These are phyloP conservation scores for Salix exigua DNA, from an alignment of 345 rosid species.

Conservation along the genomic window DNA sequence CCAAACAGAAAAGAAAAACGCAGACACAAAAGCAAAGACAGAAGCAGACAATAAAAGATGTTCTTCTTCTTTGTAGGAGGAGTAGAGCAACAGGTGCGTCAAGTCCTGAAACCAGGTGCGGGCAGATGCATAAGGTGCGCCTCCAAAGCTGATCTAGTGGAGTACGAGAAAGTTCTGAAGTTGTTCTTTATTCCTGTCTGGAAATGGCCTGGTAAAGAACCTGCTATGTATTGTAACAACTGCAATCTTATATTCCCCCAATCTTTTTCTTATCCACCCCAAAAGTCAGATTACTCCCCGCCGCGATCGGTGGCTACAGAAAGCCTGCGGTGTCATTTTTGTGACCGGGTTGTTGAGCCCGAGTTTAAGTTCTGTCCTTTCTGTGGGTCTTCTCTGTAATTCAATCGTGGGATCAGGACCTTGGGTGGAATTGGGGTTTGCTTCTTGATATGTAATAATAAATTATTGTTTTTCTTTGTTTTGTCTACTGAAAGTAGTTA, in stretches of 20 bases:
- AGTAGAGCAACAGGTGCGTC: slow-evolving; percentile 68
- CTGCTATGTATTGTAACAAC: slow-evolving; percentile 46
- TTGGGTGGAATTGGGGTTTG: not conserved
- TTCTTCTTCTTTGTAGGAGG: slow-evolving; percentile 93
- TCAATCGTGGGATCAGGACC: not conserved
- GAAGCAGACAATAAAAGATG: slow-evolving; percentile 29
- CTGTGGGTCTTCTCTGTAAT: slow-evolving; percentile 56
- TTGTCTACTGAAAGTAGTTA: not conserved
- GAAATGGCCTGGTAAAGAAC: slow-evolving; percentile 79
- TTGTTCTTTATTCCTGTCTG: slow-evolving; percentile 81
- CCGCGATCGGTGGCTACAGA: slow-evolving; percentile 20
- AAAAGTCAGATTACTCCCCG: slow-evolving; percentile 6
- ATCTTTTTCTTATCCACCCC: slow-evolving; percentile 24
- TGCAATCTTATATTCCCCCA: slow-evolving; percentile 68
- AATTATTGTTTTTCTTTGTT: not conserved
- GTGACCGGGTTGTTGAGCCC: slow-evolving; percentile 53
- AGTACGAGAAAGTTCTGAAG: slow-evolving; percentile 79
- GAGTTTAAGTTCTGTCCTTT: slow-evolving; percentile 78
- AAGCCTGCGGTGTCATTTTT: slow-evolving; percentile 51
- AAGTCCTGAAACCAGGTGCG: slow-evolving; percentile 59
- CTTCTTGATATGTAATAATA: not conserved
- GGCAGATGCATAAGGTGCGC: slow-evolving; percentile 69
- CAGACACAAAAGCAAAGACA: not conserved
- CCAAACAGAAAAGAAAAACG: not conserved
- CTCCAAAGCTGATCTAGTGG: slow-evolving; percentile 75